Evolutionary conservation across 352 stramenopile species (phyloP).

Genomic region (Phytophthora pistaciae): DNA sequence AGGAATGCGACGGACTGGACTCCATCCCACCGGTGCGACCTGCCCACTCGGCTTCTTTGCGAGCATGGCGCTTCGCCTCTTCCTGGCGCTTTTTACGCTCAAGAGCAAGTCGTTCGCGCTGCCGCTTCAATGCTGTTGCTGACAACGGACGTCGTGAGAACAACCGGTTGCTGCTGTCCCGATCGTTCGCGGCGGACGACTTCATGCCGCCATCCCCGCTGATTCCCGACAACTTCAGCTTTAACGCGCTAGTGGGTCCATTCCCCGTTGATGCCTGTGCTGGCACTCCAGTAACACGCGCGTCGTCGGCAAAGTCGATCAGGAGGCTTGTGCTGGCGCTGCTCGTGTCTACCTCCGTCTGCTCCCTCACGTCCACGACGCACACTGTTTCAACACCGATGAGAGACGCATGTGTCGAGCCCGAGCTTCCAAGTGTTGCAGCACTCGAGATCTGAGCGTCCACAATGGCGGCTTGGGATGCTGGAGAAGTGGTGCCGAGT

Average conservation of each 20-base stretch:
- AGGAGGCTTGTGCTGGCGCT: constrained; percentile 33
- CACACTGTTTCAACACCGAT: constrained; percentile 95
- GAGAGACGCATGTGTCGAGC: constrained; percentile 41
- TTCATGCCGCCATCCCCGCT: constrained; percentile 22
- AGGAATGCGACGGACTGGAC: constrained; percentile 37
- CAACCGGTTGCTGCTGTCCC: constrained; percentile 65
- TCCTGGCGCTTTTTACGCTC: constrained; percentile 77
- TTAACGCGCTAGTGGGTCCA: constrained; percentile 54
- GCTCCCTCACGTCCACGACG: constrained; percentile 95
- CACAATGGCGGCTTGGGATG: constrained; percentile 39
- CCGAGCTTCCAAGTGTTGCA: constrained; percentile 31
- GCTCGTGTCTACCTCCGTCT: constrained; percentile 43
- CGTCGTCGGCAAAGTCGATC: constrained; percentile 38
- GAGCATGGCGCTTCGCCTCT: constrained; percentile 56
- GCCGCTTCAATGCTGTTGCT: constrained; percentile 72
- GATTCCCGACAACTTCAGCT: constrained; percentile 64
- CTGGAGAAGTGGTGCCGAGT: constrained; percentile 73
- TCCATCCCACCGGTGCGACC: constrained; percentile 80
- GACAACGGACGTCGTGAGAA: constrained; percentile 73
- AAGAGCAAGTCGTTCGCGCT: constrained; percentile 70
- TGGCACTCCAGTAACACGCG: constrained; percentile 17
- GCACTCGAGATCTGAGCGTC: constrained; percentile 63
- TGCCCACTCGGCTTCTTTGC: constrained; percentile 84
- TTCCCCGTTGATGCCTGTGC: constrained; percentile 9
- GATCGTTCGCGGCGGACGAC: constrained; percentile 45